Conservation (phyloP, 805 yeast genomes). For the Pichia pseudocactophila region DNA sequence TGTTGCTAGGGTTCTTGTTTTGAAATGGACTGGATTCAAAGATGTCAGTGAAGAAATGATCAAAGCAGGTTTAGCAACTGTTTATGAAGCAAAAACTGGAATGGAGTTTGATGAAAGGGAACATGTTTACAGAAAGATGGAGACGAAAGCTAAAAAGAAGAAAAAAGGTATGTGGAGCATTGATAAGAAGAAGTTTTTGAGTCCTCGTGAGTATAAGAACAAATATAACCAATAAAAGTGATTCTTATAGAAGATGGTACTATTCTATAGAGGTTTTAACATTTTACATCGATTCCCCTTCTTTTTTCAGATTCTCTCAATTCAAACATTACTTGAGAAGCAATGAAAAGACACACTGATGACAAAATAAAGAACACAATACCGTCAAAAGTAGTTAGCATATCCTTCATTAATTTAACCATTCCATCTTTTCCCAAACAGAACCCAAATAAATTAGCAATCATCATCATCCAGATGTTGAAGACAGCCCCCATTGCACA, state of each 20-base stretch:
- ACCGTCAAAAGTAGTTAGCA: conserved; percentile 68
- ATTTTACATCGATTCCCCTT: conserved; percentile 71
- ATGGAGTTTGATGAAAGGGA: conserved; percentile 85
- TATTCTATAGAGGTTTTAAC: conserved; percentile 30
- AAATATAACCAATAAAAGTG: conserved; percentile 19
- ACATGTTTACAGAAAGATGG: conserved; percentile 46
- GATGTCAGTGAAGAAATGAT: conserved; percentile 89
- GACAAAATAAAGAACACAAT: conserved; percentile 52
- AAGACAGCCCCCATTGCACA: conserved; percentile 83
- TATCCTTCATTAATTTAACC: conserved; percentile 48
- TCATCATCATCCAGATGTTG: conserved; percentile 97
- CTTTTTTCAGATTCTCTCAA: conserved; percentile 79
- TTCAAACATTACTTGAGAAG: conserved; percentile 91
- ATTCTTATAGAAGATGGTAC: background rate
- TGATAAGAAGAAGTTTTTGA: conserved; percentile 32
- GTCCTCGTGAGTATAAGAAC: conserved; percentile 77
- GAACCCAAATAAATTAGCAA: conserved; percentile 91
- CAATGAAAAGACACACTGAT: conserved; percentile 64
- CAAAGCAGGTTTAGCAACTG: conserved; percentile 71
- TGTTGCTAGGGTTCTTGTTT: conserved; percentile 63
- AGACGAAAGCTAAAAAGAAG: conserved; percentile 46
- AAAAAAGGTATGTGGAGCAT: conserved; percentile 66
- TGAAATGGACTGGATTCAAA: conserved; percentile 57
- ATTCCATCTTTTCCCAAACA: conserved; percentile 90
- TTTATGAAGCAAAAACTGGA: conserved; percentile 73